Evolutionary conservation across 2,329 filamentous ascomycete genomes (phyloP).

Genomic region (Chaetothyriales sp.): DNA sequence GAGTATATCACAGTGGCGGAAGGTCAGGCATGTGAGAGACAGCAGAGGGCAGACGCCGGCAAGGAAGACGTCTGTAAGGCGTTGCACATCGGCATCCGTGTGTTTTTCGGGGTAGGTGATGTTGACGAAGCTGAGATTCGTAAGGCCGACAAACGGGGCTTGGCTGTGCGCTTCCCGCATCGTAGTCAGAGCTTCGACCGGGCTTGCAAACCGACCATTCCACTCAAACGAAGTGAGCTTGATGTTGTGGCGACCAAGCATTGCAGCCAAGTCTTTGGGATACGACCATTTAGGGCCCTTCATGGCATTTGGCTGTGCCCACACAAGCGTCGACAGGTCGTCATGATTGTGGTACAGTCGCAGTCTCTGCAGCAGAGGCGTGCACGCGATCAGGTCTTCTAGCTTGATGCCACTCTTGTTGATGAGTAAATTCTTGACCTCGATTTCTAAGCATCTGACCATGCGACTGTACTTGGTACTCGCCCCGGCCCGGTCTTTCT

Average conservation of each 20-base stretch:
- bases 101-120: slow-evolving; percentile 17
- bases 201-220: slow-evolving; percentile 37
- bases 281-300: slow-evolving; percentile 51
- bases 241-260: slow-evolving; percentile 40
- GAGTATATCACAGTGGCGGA: slow-evolving; percentile 62
- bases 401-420: slow-evolving; percentile 45
- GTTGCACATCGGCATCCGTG: slow-evolving; percentile 6
- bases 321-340: slow-evolving; percentile 18
- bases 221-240: slow-evolving; percentile 41
- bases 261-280: slow-evolving; percentile 49
- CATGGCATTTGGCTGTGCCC: slow-evolving; percentile 18
- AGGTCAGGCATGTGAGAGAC: slow-evolving; percentile 51
- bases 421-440: slow-evolving; percentile 46
- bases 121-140: slow-evolving; percentile 26
- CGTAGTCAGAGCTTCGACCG: slow-evolving; percentile 24
- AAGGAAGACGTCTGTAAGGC: slow-evolving; percentile 23
- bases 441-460: slow-evolving; percentile 55
- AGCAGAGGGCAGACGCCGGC: slow-evolving; percentile 34
- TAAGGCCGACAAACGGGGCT: slow-evolving; percentile 38
- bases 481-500: slow-evolving; percentile 32
- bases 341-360: slow-evolving; percentile 61
- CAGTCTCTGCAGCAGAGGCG: slow-evolving; percentile 55
- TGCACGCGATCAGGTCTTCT: slow-evolving; percentile 44
- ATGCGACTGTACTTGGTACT: slow-evolving; percentile 52
- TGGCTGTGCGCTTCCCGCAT: slow-evolving; percentile 41